Evolutionary conservation across 148 eudicot species (phyloP).

Genomic region (Pharnaceum exiguum): DNA sequence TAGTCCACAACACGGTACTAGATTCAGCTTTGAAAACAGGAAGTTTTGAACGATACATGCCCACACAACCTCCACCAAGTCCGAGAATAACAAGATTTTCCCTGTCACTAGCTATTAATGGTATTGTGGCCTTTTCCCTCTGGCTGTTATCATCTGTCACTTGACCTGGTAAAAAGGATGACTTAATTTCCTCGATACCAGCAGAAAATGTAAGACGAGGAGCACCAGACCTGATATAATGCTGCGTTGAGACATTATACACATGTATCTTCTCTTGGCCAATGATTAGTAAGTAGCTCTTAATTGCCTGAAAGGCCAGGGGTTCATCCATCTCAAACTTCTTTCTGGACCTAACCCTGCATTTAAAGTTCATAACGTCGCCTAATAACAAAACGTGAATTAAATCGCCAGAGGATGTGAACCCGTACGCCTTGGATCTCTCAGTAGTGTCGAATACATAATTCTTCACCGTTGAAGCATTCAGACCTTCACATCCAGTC

Average conservation of each 20-base stretch:
- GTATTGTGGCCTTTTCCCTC: slow-evolving; percentile 33
- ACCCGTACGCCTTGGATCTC: slow-evolving; percentile 83
- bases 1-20: slow-evolving; percentile 63
- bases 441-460: slow-evolving; percentile 85
- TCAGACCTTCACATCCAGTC: slow-evolving; percentile 81
- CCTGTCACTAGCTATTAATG: slow-evolving; percentile 66
- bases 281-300: slow-evolving; percentile 66
- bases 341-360: slow-evolving; percentile 84
- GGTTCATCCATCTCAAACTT: slow-evolving; percentile 63
- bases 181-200: slow-evolving; percentile 58
- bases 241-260: slow-evolving; percentile 77
- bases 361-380: slow-evolving; percentile 80
- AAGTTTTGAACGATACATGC: slow-evolving; percentile 76
- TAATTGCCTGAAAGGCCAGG: slow-evolving; percentile 66
- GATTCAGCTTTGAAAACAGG: slow-evolving; percentile 61
- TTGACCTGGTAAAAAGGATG: slow-evolving; percentile 47
- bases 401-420: slow-evolving; percentile 71
- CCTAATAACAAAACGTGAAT: slow-evolving; percentile 73
- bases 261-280: slow-evolving; percentile 63
- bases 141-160: slow-evolving; percentile 15
- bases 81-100: slow-evolving; percentile 76
- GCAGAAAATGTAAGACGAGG: slow-evolving; percentile 71
- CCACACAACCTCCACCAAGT: slow-evolving; percentile 77
- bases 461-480: slow-evolving; percentile 47
- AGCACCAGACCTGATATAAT: slow-evolving; percentile 61